Conservation (phyloP, 2,329 filamentous ascomycete species). For the Sclerotinia sclerotiorum region DNA sequence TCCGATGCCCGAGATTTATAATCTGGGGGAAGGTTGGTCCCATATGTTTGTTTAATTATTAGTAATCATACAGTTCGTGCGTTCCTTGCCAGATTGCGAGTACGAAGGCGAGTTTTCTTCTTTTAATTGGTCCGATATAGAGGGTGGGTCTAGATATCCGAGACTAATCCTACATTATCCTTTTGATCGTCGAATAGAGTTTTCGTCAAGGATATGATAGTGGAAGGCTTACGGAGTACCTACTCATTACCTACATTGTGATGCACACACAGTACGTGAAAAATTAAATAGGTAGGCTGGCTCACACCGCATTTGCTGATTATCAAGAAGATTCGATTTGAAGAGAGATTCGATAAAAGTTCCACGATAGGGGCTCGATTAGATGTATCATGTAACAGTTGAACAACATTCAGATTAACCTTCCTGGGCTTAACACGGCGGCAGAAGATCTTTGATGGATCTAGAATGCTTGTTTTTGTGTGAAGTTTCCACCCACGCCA, state of each 20-base stretch:
- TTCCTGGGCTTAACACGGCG: background rate
- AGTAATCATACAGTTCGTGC: background rate
- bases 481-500: background rate
- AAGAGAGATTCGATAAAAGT: background rate
- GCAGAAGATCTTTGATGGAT: background rate
- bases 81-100: no score
- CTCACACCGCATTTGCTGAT: background rate
- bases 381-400: background rate
- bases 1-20: constrained; percentile 1
- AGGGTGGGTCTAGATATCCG: no score
- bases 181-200: background rate
- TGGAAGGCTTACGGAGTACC: background rate
- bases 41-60: no score
- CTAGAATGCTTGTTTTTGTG: constrained; percentile 1
- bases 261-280: background rate
- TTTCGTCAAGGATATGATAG: background rate
- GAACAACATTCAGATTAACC: background rate
- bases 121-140: no score
- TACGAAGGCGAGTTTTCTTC: no score
- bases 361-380: background rate
- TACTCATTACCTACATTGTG: background rate
- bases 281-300: background rate
- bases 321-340: background rate
- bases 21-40: background rate
- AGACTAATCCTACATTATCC: background rate